A percentile compares a stretch with the other conserved stretches of the same genome.
Evolutionary conservation across 768 basidiomycete species (phyloP).

Genomic region (Lyophyllum semitale): DNA sequence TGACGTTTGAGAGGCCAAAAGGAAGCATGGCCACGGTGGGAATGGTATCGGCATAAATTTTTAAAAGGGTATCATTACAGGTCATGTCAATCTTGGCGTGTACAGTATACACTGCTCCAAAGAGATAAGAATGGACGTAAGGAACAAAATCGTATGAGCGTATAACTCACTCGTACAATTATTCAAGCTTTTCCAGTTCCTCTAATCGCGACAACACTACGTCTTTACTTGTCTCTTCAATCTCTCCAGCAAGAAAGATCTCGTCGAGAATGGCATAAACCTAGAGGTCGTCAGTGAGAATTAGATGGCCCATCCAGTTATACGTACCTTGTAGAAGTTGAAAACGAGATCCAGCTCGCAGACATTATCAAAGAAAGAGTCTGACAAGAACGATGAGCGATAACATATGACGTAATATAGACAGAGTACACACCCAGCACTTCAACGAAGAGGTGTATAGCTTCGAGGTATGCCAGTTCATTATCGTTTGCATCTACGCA

Average conservation of each 20-base stretch:
- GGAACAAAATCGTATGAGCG: not conserved
- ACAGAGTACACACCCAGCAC: conserved; percentile 71
- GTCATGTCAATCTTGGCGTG: not conserved
- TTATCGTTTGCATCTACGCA: conserved; percentile 99
- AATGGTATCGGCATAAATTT: not conserved
- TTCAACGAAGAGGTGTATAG: conserved; percentile 98
- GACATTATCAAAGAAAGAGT: conserved; percentile 98
- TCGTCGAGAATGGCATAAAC: conserved; percentile 99
- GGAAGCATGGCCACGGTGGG: not conserved
- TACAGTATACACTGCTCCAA: conserved; percentile 1
- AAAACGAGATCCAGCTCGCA: conserved; percentile 98
- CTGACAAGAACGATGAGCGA: conserved; percentile 38
- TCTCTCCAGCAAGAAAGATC: conserved; percentile 96
- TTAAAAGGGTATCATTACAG: conserved; percentile 15
- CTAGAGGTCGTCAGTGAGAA: conserved; percentile 36
- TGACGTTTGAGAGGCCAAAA: not conserved
- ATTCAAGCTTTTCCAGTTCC: conserved; percentile 92
- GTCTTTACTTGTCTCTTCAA: conserved; percentile 97
- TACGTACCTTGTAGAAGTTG: conserved; percentile 91
- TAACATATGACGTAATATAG: conserved; percentile 1
- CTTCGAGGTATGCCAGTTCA: conserved; percentile 95
- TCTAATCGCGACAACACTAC: conserved; percentile 91
- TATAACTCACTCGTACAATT: conserved; percentile 1
- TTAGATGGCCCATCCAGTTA: not conserved
- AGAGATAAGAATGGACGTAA: not conserved